These are phyloP conservation scores for Rhizophora apiculata DNA, from an alignment of 345 rosid species.

Conservation along the genomic window DNA sequence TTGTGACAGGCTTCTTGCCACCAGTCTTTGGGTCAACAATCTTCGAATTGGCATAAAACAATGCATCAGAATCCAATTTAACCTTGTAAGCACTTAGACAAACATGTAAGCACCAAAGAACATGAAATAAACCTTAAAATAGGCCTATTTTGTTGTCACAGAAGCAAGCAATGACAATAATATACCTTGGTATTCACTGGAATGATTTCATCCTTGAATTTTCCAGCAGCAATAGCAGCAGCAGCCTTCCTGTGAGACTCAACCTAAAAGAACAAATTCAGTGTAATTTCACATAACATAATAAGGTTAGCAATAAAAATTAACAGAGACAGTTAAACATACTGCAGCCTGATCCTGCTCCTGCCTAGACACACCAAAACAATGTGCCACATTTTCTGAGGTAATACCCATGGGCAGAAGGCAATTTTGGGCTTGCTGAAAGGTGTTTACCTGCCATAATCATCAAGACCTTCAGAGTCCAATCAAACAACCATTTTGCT, in stretches of 20 bases:
- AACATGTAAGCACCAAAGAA: neutral
- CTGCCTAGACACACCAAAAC: slow-evolving; percentile 78
- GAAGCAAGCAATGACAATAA: slow-evolving; percentile 4
- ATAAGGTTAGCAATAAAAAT: neutral
- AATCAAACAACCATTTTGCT: neutral
- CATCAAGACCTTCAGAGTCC: slow-evolving; percentile 10
- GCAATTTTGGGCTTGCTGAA: slow-evolving; percentile 79
- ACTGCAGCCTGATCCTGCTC: slow-evolving; percentile 99
- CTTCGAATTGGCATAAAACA: slow-evolving; percentile 34
- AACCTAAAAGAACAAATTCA: slow-evolving; percentile 45
- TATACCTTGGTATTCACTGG: slow-evolving; percentile 89
- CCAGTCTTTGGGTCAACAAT: slow-evolving; percentile 88
- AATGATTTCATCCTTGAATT: slow-evolving; percentile 81
- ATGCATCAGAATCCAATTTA: neutral
- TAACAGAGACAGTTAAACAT: slow-evolving; percentile 28
- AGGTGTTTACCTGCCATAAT: slow-evolving; percentile 50
- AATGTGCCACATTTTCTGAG: slow-evolving; percentile 88
- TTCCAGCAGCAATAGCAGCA: slow-evolving; percentile 82
- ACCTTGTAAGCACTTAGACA: neutral
- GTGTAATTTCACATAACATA: neutral
- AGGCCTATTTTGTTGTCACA: neutral
- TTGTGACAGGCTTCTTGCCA: slow-evolving; percentile 58
- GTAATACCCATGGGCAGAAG: slow-evolving; percentile 97
- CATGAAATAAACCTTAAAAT: neutral
- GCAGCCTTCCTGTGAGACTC: slow-evolving; percentile 95